Conservation (phyloP, 2,329 filamentous ascomycete species). For the Stemphylium vesicarium region DNA sequence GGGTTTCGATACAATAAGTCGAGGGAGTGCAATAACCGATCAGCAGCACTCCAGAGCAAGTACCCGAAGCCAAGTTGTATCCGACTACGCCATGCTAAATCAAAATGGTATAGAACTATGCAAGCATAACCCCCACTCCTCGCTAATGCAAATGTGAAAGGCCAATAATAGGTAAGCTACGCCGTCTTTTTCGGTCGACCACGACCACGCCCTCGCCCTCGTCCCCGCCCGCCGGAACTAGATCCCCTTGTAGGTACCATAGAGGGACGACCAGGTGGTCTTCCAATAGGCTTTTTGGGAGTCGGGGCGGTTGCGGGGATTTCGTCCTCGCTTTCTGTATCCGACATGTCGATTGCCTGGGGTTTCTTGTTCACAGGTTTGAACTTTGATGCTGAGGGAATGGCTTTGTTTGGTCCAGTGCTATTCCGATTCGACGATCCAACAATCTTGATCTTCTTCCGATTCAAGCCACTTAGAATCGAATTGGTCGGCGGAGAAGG, state of each 20-base stretch:
- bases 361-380: slow-evolving; percentile 27
- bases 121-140: background rate
- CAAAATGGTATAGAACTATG: background rate
- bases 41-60: background rate
- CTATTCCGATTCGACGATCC: slow-evolving; percentile 28
- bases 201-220: slow-evolving; percentile 14
- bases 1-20: background rate
- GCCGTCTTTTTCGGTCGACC: slow-evolving; percentile 35
- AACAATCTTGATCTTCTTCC: slow-evolving; percentile 49
- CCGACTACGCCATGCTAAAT: background rate
- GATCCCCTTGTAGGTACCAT: slow-evolving; percentile 33
- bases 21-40: background rate
- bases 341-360: slow-evolving; percentile 31
- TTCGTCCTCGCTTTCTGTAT: slow-evolving; percentile 41
- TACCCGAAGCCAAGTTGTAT: background rate
- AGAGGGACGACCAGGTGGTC: slow-evolving; percentile 24
- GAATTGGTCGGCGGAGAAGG: slow-evolving; percentile 35
- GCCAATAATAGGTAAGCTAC: slow-evolving; percentile 3
- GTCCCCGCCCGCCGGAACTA: slow-evolving; percentile 20
- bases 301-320: slow-evolving; percentile 39
- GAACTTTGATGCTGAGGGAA: slow-evolving; percentile 16
- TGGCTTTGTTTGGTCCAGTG: background rate
- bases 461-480: slow-evolving; percentile 35
- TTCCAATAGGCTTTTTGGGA: slow-evolving; percentile 26
- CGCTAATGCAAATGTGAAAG: background rate